phyloP scores from a whole-genome alignment of 176 grass and related monocot genomes.

The Avena atlantica region DNA sequence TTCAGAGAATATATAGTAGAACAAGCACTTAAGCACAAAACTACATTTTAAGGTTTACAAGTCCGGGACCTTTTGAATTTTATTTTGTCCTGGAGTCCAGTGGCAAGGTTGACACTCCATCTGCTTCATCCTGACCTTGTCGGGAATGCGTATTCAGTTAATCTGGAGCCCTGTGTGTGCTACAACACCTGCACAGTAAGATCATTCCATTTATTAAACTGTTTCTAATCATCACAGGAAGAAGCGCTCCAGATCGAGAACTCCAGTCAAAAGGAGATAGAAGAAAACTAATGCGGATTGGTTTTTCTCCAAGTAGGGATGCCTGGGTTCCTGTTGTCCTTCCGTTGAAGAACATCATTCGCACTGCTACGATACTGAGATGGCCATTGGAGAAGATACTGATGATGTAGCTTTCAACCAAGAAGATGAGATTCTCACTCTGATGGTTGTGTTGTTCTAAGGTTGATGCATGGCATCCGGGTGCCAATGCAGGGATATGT shows the following conservation, averaged over 20 bases:
- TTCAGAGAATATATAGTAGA: background rate
- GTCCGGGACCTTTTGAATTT: background rate
- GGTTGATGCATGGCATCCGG: no score
- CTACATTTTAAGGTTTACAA: background rate
- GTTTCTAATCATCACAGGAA: conserved; percentile 49
- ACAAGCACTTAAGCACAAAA: background rate
- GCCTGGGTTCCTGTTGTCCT: background rate
- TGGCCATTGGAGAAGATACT: no score
- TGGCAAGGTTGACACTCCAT: background rate
- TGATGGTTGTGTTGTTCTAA: no score
- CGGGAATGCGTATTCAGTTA: background rate
- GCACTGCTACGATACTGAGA: no score
- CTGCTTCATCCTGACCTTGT: conserved; percentile 16
- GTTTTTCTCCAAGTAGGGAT: background rate
- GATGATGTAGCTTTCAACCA: no score
- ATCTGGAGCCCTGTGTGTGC: conserved; percentile 18
- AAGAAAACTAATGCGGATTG: background rate
- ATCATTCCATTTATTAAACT: background rate
- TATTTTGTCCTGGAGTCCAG: background rate
- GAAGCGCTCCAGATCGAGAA: conserved; percentile 60
- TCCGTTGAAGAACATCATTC: background rate
- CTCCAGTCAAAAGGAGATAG: conserved; percentile 62
- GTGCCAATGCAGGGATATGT: no score
- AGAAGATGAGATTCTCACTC: no score
- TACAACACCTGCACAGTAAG: background rate